phyloP scores from a whole-genome alignment of 2,329 filamentous ascomycete genomes.

The Malbranchea zuffiana region DNA sequence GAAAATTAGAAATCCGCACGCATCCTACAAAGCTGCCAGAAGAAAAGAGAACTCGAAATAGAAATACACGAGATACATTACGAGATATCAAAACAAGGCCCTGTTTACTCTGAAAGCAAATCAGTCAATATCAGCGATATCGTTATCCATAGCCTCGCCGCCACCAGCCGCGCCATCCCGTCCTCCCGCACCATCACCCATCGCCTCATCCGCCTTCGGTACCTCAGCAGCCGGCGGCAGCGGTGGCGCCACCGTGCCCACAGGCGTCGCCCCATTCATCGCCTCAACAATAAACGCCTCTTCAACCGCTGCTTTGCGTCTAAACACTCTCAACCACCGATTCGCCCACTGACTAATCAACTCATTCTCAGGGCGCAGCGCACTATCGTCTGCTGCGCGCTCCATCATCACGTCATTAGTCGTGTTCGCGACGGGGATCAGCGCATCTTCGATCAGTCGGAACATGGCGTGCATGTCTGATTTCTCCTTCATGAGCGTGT shows the following conservation, averaged over 20 bases:
- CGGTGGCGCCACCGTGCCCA: constrained; percentile 29
- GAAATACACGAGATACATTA: no score
- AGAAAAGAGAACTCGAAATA: no score
- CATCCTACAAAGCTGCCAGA: no score
- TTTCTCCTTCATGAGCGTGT: constrained; percentile 58
- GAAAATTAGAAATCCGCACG: no score
- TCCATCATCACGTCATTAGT: constrained; percentile 68
- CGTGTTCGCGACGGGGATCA: constrained; percentile 60
- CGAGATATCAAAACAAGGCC: no score
- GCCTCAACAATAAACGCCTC: constrained; percentile 57
- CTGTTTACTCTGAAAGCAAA: no score
- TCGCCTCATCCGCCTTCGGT: neutral
- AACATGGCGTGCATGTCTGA: constrained; percentile 70
- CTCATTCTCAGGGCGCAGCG: constrained; percentile 45
- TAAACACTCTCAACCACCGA: constrained; percentile 78
- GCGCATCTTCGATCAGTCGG: constrained; percentile 64
- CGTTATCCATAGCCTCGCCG: no score
- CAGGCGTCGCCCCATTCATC: constrained; percentile 38
- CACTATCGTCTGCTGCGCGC: constrained; percentile 42
- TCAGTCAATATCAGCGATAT: no score
- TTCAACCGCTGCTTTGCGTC: constrained; percentile 72
- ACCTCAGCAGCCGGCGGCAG: constrained; percentile 8
- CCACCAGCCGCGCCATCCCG: no score
- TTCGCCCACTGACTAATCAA: constrained; percentile 69
- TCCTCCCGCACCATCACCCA: constrained; percentile 2